Evolutionary conservation across 176 grass and related monocot species (phyloP), one percentile per base, ranked within the genome.

Genomic region (Ampelocalamus luodianensis): DNA sequence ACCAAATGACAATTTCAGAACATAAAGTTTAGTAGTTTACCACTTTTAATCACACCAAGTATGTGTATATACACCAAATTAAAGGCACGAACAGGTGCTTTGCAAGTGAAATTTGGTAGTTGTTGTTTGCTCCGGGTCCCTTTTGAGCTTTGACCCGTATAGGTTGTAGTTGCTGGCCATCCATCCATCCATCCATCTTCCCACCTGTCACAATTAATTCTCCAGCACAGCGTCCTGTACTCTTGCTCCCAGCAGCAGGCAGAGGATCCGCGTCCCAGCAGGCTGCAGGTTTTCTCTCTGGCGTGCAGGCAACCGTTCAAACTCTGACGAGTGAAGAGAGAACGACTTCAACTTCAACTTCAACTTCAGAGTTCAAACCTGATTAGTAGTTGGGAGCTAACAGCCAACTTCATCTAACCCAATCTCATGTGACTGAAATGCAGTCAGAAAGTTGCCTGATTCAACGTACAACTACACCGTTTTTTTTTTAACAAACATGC

Each of bases 51-150:
- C 40, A n/a, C 67, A 23, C 22, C 10, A 44, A 42, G 9, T n/a
- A 68, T 22, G 11, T 12, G 20, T 10, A 11, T 8, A 39, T 13
- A 3, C 37, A 2, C 61, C 70, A 27, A 50, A 72, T 49, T 72
- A 14, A 72, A 45, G 13, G 23, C 69, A 72, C 4, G 32, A 34
- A 34, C n/a, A 73, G 24, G 71, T 51, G 44, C 1, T 53, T 74
- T 51, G 58, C 85, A 88, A 40, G 88, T 79, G 53, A 86, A 64
- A 90, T 64, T 62, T 17, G 75, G 53, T 77, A 44, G 20, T 8
- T 27, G 74, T 62, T 61, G 75, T 62, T 62, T 43, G 75, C 36
- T 60, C 10, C 0, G 73, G 49, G 73, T 53, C 18, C 69, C 40
- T 63, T 51, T 12, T 0, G 39, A 62, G 26, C 53, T 74, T 84